These are phyloP conservation scores for Dujonia santamariae DNA, from an alignment of 1,139 yeast genomes.

Conservation along the genomic window DNA sequence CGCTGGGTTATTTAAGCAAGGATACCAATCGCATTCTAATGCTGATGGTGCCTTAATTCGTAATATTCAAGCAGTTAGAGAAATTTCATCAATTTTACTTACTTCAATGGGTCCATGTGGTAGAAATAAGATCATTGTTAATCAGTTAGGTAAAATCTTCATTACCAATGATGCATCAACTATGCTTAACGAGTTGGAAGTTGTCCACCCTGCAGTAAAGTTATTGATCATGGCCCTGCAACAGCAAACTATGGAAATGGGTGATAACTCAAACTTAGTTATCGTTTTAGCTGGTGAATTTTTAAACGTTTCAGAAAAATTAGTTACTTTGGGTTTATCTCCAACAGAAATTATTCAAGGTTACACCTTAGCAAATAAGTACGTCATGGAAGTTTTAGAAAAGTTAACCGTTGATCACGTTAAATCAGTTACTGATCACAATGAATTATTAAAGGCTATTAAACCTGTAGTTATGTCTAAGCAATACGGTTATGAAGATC, in stretches of 20 bases:
- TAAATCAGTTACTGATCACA: slow-evolving; percentile 51
- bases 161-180: slow-evolving; percentile 97
- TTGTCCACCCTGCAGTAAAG: slow-evolving; percentile 97
- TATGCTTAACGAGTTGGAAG: slow-evolving; percentile 87
- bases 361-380: slow-evolving; percentile 76
- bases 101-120: slow-evolving; percentile 99
- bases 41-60: slow-evolving; percentile 94
- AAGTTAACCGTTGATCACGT: slow-evolving; percentile 62
- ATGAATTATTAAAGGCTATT: slow-evolving; percentile 69
- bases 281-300: slow-evolving; percentile 83
- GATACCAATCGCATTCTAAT: slow-evolving; percentile 83
- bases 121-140: slow-evolving; percentile 91
- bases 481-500: slow-evolving; percentile 85
- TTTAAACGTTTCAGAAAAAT: slow-evolving; percentile 76
- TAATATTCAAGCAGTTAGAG: slow-evolving; percentile 92
- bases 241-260: slow-evolving; percentile 88
- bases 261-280: slow-evolving; percentile 48
- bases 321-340: slow-evolving; percentile 79
- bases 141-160: slow-evolving; percentile 74
- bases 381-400: slow-evolving; percentile 67
- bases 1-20: slow-evolving; percentile 91
- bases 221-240: slow-evolving; percentile 93
- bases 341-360: slow-evolving; percentile 92
- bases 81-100: slow-evolving; percentile 84
- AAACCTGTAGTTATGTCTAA: slow-evolving; percentile 90